Conservation (phyloP, 148 eudicot species). For the Dysphania ambrosioides region DNA sequence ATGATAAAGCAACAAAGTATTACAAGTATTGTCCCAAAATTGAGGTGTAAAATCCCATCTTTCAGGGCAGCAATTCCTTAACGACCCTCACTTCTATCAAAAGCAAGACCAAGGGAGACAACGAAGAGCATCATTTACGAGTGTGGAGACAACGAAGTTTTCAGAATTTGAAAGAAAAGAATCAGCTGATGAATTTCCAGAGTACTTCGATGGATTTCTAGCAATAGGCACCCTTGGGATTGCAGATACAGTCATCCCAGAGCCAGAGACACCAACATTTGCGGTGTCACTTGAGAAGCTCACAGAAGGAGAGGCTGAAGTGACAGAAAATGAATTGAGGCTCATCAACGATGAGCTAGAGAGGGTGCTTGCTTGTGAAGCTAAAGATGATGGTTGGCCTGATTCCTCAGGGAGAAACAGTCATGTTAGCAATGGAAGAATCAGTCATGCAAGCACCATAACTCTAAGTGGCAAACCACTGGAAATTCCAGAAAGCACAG, state of each 20-base stretch:
- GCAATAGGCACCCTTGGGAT: slow-evolving; percentile 88
- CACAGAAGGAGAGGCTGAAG: slow-evolving; percentile 58
- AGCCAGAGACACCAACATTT: slow-evolving; percentile 79
- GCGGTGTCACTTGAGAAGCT: slow-evolving; percentile 55
- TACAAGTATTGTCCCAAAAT: background rate
- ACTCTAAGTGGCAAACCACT: slow-evolving; percentile 59
- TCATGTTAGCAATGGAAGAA: slow-evolving; percentile 62
- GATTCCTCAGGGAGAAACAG: slow-evolving; percentile 75
- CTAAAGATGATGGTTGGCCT: slow-evolving; percentile 47
- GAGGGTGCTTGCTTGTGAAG: slow-evolving; percentile 66
- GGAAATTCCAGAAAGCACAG: slow-evolving; percentile 46
- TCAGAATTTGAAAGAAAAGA: slow-evolving; percentile 49
- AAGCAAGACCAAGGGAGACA: slow-evolving; percentile 42
- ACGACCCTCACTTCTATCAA: slow-evolving; percentile 44
- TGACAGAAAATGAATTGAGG: slow-evolving; percentile 65
- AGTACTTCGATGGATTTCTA: slow-evolving; percentile 79
- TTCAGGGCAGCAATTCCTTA: slow-evolving; percentile 58
- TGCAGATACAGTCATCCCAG: slow-evolving; percentile 40
- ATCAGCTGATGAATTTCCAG: slow-evolving; percentile 38
- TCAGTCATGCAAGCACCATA: slow-evolving; percentile 68
- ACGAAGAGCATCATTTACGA: slow-evolving; percentile 49
- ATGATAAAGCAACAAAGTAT: background rate
- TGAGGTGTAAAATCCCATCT: slow-evolving; percentile 14
- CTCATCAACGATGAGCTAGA: slow-evolving; percentile 77
- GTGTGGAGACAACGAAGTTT: slow-evolving; percentile 39